These are phyloP conservation scores for Margaritispora aquatica DNA, from an alignment of 495 filamentous ascomycete genomes.

Conservation along the genomic window DNA sequence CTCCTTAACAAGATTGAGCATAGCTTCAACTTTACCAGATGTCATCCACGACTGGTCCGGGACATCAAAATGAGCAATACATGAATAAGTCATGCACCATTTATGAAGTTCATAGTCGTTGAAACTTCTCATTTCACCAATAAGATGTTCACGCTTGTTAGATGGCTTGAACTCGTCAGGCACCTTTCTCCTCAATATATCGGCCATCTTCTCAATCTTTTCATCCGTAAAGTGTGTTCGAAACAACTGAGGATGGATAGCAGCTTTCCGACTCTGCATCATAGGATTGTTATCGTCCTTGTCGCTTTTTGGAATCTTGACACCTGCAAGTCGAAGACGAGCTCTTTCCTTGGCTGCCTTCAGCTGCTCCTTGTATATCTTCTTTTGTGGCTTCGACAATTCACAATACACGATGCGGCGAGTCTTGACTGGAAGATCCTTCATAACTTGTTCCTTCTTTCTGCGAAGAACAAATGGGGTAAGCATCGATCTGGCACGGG, in stretches of 20 bases:
- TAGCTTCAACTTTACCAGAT: slow-evolving; percentile 78
- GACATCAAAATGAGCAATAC: slow-evolving; percentile 64
- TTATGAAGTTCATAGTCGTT: slow-evolving; percentile 79
- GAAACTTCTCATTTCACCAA: slow-evolving; percentile 63
- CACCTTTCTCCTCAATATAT: slow-evolving; percentile 62
- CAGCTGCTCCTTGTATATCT: slow-evolving; percentile 61
- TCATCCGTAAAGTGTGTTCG: slow-evolving; percentile 69
- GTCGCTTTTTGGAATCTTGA: slow-evolving; percentile 31
- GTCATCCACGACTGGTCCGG: slow-evolving; percentile 81
- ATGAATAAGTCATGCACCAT: slow-evolving; percentile 62
- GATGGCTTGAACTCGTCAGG: slow-evolving; percentile 37
- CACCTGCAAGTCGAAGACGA: slow-evolving; percentile 27
- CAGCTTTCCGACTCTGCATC: slow-evolving; percentile 87
- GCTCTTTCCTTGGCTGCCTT: slow-evolving; percentile 28
- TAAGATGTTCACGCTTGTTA: slow-evolving; percentile 50
- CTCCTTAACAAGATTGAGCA: slow-evolving; percentile 61
- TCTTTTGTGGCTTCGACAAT: slow-evolving; percentile 60
- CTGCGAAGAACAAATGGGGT: slow-evolving; percentile 90
- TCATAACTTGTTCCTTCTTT: slow-evolving; percentile 91
- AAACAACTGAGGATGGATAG: slow-evolving; percentile 88
- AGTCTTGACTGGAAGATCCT: slow-evolving; percentile 77
- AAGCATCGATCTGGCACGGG: slow-evolving; percentile 82
- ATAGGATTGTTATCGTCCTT: slow-evolving; percentile 71
- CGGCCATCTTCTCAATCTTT: slow-evolving; percentile 69
- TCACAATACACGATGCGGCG: slow-evolving; percentile 71